Conservation (phyloP, 139 green algal genomes). For the Yamagishiella unicocca region DNA sequence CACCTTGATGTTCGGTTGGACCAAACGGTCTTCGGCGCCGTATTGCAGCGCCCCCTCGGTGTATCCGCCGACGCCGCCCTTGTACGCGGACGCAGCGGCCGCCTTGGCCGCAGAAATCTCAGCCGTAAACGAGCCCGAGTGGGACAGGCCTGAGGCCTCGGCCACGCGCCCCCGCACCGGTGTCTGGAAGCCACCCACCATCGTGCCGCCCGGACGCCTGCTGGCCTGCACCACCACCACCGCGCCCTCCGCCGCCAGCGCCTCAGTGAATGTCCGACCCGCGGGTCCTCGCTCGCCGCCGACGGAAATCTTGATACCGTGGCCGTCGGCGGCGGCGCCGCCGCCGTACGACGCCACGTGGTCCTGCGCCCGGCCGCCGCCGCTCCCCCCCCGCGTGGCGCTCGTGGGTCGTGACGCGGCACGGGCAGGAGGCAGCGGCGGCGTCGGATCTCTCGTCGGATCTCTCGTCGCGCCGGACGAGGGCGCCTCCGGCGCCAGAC, state of each 20-base stretch:
- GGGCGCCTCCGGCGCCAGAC: neutral
- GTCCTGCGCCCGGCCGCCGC: neutral
- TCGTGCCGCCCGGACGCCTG: neutral
- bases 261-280: neutral
- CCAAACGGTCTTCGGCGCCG: neutral
- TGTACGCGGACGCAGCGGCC: neutral
- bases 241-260: neutral
- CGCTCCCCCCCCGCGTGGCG: neutral
- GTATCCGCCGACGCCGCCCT: neutral
- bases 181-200: neutral
- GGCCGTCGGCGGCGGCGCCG: neutral
- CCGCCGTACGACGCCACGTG: neutral
- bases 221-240: constrained; percentile 7
- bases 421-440: neutral
- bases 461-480: neutral
- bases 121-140: neutral
- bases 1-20: too few relatives aligned
- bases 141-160: neutral
- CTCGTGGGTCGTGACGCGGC: neutral
- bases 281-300: neutral
- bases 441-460: neutral
- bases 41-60: constrained; percentile 3
- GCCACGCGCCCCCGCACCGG: neutral
- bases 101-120: neutral
- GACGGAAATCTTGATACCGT: neutral